A percentile compares a stretch with the other conserved stretches of the same genome.
These are phyloP conservation scores for Brettanomyces nanus DNA, from an alignment of 805 yeast species.

Conservation along the genomic window DNA sequence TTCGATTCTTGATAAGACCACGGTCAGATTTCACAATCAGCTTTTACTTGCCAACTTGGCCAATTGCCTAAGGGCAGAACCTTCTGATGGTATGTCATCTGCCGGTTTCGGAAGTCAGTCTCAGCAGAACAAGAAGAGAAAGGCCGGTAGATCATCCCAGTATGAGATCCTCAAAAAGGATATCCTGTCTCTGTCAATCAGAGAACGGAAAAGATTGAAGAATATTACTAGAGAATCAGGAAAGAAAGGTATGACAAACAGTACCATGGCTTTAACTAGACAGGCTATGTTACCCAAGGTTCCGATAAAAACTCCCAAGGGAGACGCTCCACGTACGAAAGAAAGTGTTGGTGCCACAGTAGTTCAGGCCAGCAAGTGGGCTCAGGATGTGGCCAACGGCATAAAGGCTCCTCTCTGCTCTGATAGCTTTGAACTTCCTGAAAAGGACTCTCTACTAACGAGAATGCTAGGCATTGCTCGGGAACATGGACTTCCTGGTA, in stretches of 20 bases:
- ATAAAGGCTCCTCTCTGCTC: conserved; percentile 73
- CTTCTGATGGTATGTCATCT: conserved; percentile 43
- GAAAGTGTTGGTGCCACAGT: conserved; percentile 4
- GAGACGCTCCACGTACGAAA: conserved; percentile 1
- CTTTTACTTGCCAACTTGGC: conserved; percentile 74
- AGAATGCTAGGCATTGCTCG: conserved; percentile 77
- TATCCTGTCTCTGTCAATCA: conserved; percentile 74
- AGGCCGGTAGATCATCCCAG: conserved; percentile 55
- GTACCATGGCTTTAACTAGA: conserved; percentile 60
- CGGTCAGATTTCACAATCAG: conserved; percentile 71
- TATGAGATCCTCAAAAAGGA: conserved; percentile 78
- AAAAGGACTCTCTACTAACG: conserved; percentile 54
- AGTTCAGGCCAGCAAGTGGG: conserved; percentile 65
- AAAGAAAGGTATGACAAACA: conserved; percentile 63
- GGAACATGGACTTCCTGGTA: conserved; percentile 83
- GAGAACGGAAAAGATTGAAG: conserved; percentile 80
- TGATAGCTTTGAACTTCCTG: conserved; percentile 79
- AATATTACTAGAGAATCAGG: conserved; percentile 78
- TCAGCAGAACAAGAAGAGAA: conserved; percentile 27
- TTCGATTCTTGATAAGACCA: conserved; percentile 42
- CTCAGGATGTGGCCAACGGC: conserved; percentile 85
- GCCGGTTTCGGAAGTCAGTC: conserved; percentile 40
- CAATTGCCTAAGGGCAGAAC: conserved; percentile 71
- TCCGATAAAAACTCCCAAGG: conserved; percentile 39
- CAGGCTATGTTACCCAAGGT: conserved; percentile 74